Percentiles rank a stretch among this genome's conserved stretches.
Conservation (phyloP, 1,284 basidiomycete genomes). For the Neolentinus lepideus region DNA sequence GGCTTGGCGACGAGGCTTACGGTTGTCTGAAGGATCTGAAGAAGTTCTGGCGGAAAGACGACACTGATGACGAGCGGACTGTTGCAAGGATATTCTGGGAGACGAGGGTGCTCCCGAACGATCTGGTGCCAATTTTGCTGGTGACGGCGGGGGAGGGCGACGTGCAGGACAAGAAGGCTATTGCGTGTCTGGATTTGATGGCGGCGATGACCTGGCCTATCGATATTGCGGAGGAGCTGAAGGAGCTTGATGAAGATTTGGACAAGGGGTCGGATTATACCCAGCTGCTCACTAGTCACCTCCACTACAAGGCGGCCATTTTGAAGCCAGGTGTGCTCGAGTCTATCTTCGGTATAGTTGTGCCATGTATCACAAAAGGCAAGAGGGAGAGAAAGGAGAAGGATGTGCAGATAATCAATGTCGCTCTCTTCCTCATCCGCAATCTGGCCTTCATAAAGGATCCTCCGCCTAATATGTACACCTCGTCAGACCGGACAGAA, state of each 20-base stretch:
- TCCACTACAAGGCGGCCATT: constrained; percentile 81
- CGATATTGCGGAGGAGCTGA: constrained; percentile 85
- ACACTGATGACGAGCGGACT: constrained; percentile 90
- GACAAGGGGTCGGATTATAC: constrained; percentile 83
- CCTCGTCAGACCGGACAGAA: constrained; percentile 71
- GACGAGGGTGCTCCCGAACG: constrained; percentile 74
- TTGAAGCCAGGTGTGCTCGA: constrained; percentile 61
- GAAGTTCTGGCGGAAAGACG: constrained; percentile 91
- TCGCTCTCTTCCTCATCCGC: constrained; percentile 84
- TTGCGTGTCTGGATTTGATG: constrained; percentile 83
- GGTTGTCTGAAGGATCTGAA: constrained; percentile 92
- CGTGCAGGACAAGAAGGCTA: constrained; percentile 78
- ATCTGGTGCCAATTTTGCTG: constrained; percentile 80
- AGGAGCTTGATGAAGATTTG: constrained; percentile 77
- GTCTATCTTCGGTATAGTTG: constrained; percentile 60
- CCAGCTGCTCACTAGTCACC: constrained; percentile 70
- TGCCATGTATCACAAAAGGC: constrained; percentile 63
- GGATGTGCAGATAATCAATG: constrained; percentile 81
- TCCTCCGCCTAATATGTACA: constrained; percentile 57
- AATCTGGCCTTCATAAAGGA: constrained; percentile 91
- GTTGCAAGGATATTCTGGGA: constrained; percentile 88
- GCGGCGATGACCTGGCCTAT: constrained; percentile 98
- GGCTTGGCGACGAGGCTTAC: constrained; percentile 77
- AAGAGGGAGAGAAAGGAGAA: constrained; percentile 63
- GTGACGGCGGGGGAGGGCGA: constrained; percentile 72